Evolutionary conservation across 148 eudicot species (phyloP).

Genomic region (Vaccinium vitisidaea): DNA sequence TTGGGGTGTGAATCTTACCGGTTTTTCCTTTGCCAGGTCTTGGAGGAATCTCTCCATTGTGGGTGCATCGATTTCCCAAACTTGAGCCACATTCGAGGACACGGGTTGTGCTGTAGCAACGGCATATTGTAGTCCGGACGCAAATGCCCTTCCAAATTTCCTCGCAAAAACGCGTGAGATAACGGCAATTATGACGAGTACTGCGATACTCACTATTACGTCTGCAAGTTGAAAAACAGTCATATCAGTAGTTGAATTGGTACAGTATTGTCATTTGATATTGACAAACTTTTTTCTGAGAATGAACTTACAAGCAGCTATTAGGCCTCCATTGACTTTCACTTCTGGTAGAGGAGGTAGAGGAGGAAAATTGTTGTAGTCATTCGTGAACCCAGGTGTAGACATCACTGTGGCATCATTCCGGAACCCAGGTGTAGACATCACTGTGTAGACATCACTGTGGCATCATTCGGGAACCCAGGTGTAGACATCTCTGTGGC

Average conservation of each 20-base stretch:
- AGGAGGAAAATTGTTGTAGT: no score
- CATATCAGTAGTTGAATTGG: no score
- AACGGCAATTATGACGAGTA: neutral
- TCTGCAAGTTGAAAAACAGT: slow-evolving; percentile 6
- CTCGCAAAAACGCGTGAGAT: neutral
- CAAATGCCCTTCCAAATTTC: neutral
- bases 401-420: no score
- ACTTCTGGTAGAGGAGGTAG: neutral
- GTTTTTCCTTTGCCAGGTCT: slow-evolving; percentile 8
- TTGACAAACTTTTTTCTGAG: neutral
- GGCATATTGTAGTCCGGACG: no score
- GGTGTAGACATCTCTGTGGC: neutral
- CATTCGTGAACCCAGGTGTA: no score
- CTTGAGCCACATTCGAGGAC: neutral
- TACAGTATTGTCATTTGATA: neutral
- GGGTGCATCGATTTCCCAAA: neutral
- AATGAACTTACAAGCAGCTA: slow-evolving; percentile 1
- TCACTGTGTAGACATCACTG: no score
- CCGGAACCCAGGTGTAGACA: no score
- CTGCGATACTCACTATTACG: neutral
- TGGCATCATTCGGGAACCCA: no score
- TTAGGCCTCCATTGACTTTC: neutral
- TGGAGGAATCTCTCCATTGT: slow-evolving; percentile 8
- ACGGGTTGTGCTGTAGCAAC: neutral
- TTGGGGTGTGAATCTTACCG: neutral